Percentiles rank a stretch among this genome's conserved stretches.
phyloP scores from a whole-genome alignment of 192 early-diverging fungal species.

The Coemansia sp. region DNA sequence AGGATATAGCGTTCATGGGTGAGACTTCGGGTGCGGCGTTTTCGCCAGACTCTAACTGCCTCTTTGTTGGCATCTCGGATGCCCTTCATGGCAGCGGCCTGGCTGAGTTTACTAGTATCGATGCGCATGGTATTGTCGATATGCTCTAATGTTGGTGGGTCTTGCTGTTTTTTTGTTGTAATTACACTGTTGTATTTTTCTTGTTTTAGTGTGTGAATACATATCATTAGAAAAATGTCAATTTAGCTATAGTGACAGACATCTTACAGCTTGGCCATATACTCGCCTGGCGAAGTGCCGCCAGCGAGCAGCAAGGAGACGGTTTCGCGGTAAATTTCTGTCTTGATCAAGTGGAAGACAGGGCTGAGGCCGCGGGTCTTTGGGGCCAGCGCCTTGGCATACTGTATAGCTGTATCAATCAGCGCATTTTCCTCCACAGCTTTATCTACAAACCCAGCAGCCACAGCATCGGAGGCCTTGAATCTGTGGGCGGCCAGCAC shows the following conservation, averaged over 20 bases:
- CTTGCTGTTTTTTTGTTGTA: background rate
- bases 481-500: constrained; percentile 66
- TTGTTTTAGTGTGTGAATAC: background rate
- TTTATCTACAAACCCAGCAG: constrained; percentile 62
- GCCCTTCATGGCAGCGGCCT: constrained; percentile 35
- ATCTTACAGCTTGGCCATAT: constrained; percentile 49
- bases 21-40: constrained; percentile 50
- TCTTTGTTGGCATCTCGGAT: constrained; percentile 51
- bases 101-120: constrained; percentile 29
- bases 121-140: background rate
- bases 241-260: background rate
- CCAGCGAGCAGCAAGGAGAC: constrained; percentile 39
- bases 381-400: constrained; percentile 59
- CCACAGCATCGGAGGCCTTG: constrained; percentile 63
- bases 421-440: constrained; percentile 59
- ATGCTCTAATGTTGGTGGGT: background rate
- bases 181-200: background rate
- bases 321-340: constrained; percentile 67
- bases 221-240: background rate
- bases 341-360: constrained; percentile 64
- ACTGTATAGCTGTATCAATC: constrained; percentile 56
- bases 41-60: constrained; percentile 47
- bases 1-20: constrained; percentile 54
- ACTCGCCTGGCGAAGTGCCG: constrained; percentile 36
- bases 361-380: constrained; percentile 60